These are phyloP conservation scores for Aureobasidium sp. DNA, from an alignment of 2,329 filamentous ascomycete genomes.

Conservation along the genomic window DNA sequence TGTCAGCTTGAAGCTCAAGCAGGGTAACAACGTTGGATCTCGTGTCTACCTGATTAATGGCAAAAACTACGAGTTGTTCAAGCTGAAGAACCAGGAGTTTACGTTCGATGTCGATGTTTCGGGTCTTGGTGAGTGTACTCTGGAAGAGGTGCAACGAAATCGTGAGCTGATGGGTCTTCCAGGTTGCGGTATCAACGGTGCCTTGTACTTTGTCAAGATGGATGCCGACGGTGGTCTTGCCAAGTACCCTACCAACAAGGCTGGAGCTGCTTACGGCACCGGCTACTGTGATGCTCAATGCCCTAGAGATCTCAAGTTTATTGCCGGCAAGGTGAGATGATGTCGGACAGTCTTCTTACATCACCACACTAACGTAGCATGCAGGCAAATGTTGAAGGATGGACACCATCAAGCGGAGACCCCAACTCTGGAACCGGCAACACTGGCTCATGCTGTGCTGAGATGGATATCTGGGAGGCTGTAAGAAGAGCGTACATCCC, in stretches of 20 bases:
- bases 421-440: conserved; percentile 27
- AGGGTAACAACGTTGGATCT: conserved; percentile 41
- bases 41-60: conserved; percentile 44
- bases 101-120: conserved; percentile 68
- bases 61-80: conserved; percentile 58
- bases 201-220: conserved; percentile 61
- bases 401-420: conserved; percentile 22
- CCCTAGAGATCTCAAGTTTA: conserved; percentile 33
- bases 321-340: conserved; percentile 18
- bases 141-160: too few relatives aligned
- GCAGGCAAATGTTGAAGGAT: conserved; percentile 20
- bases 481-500: background rate
- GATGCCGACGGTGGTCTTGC: conserved; percentile 50
- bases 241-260: conserved; percentile 33
- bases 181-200: conserved; percentile 63
- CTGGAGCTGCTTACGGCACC: conserved; percentile 52
- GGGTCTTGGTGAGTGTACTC: conserved; percentile 38
- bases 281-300: conserved; percentile 49
- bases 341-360: accelerated
- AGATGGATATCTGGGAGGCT: conserved; percentile 65
- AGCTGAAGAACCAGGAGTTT: conserved; percentile 61
- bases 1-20: conserved; percentile 53
- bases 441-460: conserved; percentile 57
- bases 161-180: background rate
- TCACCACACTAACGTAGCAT: background rate